Evolutionary conservation across 305 asterid species (phyloP), one percentile per base, ranked within the genome.

Genomic region (Fraxinus sp.): DNA sequence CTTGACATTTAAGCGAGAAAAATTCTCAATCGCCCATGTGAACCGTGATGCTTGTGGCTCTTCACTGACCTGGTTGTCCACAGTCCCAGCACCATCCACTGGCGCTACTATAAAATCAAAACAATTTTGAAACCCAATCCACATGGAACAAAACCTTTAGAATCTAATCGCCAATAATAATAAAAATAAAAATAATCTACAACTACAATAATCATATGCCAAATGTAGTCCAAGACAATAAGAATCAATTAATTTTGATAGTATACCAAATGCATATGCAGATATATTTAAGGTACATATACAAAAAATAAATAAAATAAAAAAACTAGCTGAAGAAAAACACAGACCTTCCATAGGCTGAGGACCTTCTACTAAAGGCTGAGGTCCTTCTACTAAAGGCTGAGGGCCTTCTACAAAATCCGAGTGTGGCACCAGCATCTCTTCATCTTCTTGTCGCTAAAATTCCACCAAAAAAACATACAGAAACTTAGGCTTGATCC

Each of bases 21-120:
- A 95, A 80, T 90, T 90, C 76, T 92, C 94, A 30, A 95, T 94
- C 33, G 85, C 84, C 99, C 99, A 96, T 0, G 94, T 90, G 88
- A 89, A 93, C 43, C 97, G 90, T 3, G 97, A 87, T 46, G 90
- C 92, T 86, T 93, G 97, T 28, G 96, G 98, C 91, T 93, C 98
- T 0, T 94, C 98, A 36, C 64, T 93, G 32, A 90, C 91, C 90
- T 90, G 97, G 85, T 89, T 94, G 87, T 93, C 97, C 79, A 86
- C 89, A 55, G 90, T 86, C 76, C 77, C 93, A 79, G 92, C 88
- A 91, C 86, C 92, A 77, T 88, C 92, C 41, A 80, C 83, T 81
- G 79, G 33, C 20, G 80, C 82, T 77, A 85, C 88, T 85, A 36
- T 75, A 76, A 88, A 88, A 84, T 86, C 68, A 77, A 81, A 86